These are phyloP conservation scores for Xanthoceras sorbifolium DNA, from an alignment of 345 rosid species.

Conservation along the genomic window DNA sequence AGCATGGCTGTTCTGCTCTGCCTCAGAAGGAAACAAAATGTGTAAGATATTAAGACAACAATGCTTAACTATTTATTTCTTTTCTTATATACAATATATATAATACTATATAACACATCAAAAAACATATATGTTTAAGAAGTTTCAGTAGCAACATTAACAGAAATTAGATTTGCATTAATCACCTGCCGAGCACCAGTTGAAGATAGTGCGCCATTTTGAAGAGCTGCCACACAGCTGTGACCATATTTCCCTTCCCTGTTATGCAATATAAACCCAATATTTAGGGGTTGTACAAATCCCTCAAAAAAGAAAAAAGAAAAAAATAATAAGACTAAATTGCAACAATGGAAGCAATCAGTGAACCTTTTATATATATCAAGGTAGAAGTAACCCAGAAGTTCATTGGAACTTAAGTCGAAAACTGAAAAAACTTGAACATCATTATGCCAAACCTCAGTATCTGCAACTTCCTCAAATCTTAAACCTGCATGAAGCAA, in stretches of 20 bases:
- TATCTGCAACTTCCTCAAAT: constrained; percentile 68
- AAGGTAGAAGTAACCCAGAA: constrained; percentile 86
- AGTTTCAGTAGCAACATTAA: neutral
- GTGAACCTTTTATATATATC: constrained; percentile 75
- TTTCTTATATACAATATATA: neutral
- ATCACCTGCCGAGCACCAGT: constrained; percentile 67
- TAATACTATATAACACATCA: neutral
- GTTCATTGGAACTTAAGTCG: constrained; percentile 79
- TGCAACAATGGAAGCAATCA: constrained; percentile 12
- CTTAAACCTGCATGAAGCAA: constrained; percentile 60
- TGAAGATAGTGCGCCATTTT: constrained; percentile 66
- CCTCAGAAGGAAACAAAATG: neutral
- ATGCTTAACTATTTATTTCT: neutral
- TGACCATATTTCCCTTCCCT: constrained; percentile 91
- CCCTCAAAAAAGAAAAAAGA: constrained; percentile 10
- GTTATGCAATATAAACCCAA: constrained; percentile 27
- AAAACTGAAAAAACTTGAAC: constrained; percentile 70
- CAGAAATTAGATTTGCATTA: neutral
- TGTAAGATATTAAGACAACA: neutral
- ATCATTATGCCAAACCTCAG: constrained; percentile 78
- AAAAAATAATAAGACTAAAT: neutral
- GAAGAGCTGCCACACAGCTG: constrained; percentile 82
- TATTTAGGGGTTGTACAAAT: constrained; percentile 17
- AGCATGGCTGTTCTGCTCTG: neutral
- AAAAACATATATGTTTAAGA: neutral